Base-by-base conservation (phyloP, 495 filamentous ascomycete genomes). In the Penicillium fimorum region DNA sequence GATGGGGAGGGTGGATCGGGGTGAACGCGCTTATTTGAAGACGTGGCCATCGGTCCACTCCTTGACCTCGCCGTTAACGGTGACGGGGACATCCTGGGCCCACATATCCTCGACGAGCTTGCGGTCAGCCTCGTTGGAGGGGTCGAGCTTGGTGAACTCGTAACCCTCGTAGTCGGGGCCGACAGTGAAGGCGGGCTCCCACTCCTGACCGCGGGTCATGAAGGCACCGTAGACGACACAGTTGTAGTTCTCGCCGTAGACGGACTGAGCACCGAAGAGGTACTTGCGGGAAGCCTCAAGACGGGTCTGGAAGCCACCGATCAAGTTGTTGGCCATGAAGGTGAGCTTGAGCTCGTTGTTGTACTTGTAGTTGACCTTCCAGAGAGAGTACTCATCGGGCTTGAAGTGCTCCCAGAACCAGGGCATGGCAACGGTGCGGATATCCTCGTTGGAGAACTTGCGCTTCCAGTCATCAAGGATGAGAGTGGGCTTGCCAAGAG, bases 371-470 rank as follows among this genome's bases (percentile, higher is more conserved):
- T 88, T 85, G 57, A 89, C 79, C 69, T 80, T 84, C 91, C 91
- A 99, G 65, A 99, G 75, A 37, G 91, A 95, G 83, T 94, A 97
- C 77, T 97, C 95, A 53, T 90, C 87, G 67, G 92, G 82, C 57
- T 92, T 92, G 76, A 83, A 84, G 69, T 96, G 87, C 80, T 96
- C 84, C 92, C 92, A 99, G 85, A 99, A 97, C 90, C 92, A 99
- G 69, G 93, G 92, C 62, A 97, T 76, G 62, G 92, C 90, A 41
- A 78, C 86, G 58, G 79, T 64, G 43, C 88, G 90, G 55, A 90
- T 92, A 45, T 97, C 93, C 61, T 88, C 81, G 84, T 99, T 99
- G 67, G 95, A 97, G 87, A 97, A 99, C 74, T 89, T 85, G 66
- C 92, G 91, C 87, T 99, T 99, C 90, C 87, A 96, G 70, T 99